Conservation (phyloP, 192 early-diverging fungal species). For the Coemansia sp. region DNA sequence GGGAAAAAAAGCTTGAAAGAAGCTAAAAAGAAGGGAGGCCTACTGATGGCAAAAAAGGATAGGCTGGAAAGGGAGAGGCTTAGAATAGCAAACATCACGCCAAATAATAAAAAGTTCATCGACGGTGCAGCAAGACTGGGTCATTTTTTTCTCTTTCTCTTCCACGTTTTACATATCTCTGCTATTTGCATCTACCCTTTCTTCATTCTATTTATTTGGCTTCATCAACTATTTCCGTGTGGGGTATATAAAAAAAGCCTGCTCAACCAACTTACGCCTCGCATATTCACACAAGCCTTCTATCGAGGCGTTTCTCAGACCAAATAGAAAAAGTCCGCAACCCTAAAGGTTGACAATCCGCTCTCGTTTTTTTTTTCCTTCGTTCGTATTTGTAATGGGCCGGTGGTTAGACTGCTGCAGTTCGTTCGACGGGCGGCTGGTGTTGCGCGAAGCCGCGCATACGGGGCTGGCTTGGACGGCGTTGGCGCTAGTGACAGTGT, state of each 20-base stretch:
- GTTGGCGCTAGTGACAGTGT: slow-evolving; percentile 26
- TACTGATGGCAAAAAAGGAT: neutral
- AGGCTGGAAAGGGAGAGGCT: neutral
- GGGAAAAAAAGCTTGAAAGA: neutral
- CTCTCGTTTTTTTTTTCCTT: neutral
- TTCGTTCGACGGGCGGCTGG: slow-evolving; percentile 4
- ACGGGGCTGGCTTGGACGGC: slow-evolving; percentile 11
- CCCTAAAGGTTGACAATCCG: neutral
- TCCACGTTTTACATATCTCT: neutral
- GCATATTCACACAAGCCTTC: slow-evolving; percentile 1
- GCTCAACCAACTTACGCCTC: neutral
- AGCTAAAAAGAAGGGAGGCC: neutral
- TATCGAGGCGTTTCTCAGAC: slow-evolving; percentile 8
- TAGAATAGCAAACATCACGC: neutral
- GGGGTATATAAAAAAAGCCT: neutral
- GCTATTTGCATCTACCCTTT: neutral
- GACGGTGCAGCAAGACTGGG: neutral
- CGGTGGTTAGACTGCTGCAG: neutral
- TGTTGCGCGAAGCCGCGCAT: slow-evolving; percentile 23
- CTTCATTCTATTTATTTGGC: neutral
- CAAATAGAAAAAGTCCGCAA: neutral
- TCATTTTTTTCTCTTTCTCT: neutral
- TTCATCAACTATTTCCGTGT: neutral
- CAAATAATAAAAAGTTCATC: neutral
- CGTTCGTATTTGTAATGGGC: neutral